phyloP scores from a whole-genome alignment of 371 early-diverging fungal species.

The Thermomucor indicae-seudaticae region DNA sequence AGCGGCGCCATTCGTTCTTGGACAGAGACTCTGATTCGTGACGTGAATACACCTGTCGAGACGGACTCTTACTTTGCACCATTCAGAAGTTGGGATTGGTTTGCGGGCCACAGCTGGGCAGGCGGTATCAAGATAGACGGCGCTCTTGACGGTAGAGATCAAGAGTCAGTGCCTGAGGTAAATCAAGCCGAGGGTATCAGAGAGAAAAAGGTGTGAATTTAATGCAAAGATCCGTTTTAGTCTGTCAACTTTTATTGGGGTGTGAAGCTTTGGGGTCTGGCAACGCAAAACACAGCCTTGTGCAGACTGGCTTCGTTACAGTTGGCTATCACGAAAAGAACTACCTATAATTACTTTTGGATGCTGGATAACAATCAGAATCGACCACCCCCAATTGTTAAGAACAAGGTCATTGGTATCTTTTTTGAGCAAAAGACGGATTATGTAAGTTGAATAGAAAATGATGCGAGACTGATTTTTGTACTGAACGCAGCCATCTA shows the following conservation, averaged over 20 bases:
- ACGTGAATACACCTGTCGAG: conserved; percentile 60
- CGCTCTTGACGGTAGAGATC: conserved; percentile 67
- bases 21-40: conserved; percentile 53
- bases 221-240: conserved; percentile 8
- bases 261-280: conserved; percentile 59
- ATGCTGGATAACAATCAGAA: conserved; percentile 46
- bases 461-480: neutral
- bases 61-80: conserved; percentile 57
- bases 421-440: conserved; percentile 70
- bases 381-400: conserved; percentile 43
- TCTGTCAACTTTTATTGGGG: conserved; percentile 74
- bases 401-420: conserved; percentile 71
- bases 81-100: conserved; percentile 72
- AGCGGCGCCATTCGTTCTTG: conserved; percentile 27
- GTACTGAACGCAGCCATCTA: neutral
- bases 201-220: neutral
- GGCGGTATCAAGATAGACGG: conserved; percentile 64
- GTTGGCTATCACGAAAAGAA: conserved; percentile 52
- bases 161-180: conserved; percentile 73
- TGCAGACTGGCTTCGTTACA: conserved; percentile 42
- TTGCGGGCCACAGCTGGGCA: conserved; percentile 81
- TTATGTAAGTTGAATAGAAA: conserved; percentile 42
- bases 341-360: conserved; percentile 66
- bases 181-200: too few species aligned
- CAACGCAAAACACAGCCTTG: conserved; percentile 34